Base-by-base conservation (phyloP, 2,329 filamentous ascomycete species). In the Septoria linicola region DNA sequence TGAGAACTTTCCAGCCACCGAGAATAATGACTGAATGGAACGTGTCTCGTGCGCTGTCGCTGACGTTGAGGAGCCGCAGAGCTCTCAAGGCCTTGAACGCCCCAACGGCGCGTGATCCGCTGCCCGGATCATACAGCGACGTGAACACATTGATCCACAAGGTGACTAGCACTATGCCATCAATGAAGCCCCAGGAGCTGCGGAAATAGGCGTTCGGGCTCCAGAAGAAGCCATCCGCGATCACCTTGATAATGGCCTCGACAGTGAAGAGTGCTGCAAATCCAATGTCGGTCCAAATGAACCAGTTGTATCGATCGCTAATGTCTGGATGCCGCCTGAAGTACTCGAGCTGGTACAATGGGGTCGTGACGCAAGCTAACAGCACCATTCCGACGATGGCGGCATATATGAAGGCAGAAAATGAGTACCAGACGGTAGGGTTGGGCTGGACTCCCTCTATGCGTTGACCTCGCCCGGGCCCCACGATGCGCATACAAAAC, bases 381-480 rank as follows among this genome's bases (percentile, higher is more conserved):
- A 96, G 72, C n/a, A 99, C 93, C 95, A 99, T 99, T 43, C 89
- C 88, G 35, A 97, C 88, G 57, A 99, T 96, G 11, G 89, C 87
- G 19, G 87, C 84, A 68, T 99, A 99, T 49, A 97, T 88, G 63
- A 99, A 87, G 3, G 89, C 89, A 0, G 93, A 96, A 68, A 97
- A 95, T 0, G 82, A 76, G 67, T 96, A 96, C 91, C 93, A 99
- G 7, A 93, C 79, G 3, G 88, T 82, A 59, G 89, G 90, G 61
- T 93, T 92, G 0, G 93, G 93, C 54, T 90, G 84, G 1, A 95
- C 83, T 11, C 93, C 93, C 69, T 97, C 89, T 57, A 95, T 87
- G 37, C 93, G 85, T 67, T 77, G 80, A 5, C 93, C 95, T 55
- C 93, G 84, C 11, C 92, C 92, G 4, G 93, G 92, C 0, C 92